phyloP scores from a whole-genome alignment of 2,329 filamentous ascomycete species.

The Sporothrix luriei region DNA sequence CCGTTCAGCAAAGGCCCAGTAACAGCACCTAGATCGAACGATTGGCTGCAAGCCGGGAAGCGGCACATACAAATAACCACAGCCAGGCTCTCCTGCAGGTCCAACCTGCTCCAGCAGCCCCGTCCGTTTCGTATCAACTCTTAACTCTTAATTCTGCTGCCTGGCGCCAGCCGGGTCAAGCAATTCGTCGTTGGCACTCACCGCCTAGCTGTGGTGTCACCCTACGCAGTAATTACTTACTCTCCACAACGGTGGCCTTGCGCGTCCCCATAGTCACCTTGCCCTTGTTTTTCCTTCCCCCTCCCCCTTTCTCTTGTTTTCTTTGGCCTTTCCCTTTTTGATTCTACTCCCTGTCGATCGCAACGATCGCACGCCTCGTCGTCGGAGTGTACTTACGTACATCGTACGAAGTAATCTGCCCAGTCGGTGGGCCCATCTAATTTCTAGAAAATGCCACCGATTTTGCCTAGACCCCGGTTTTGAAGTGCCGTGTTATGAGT shows the following conservation, averaged over 20 bases:
- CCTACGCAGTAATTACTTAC: too few species aligned
- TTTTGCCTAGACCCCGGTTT: too few species aligned
- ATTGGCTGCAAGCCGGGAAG: background rate
- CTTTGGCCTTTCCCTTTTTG: background rate
- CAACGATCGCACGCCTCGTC: constrained; percentile 9
- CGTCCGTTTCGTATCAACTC: background rate
- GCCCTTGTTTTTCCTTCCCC: too few species aligned
- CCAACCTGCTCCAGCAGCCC: background rate
- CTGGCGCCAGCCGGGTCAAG: constrained; percentile 7
- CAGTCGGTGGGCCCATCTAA: too few species aligned
- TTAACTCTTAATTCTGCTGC: constrained; percentile 14
- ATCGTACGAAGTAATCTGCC: background rate
- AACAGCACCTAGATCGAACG: background rate
- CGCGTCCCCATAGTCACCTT: too few species aligned
- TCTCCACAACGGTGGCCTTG: background rate
- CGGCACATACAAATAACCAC: too few species aligned
- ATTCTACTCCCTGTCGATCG: constrained; percentile 12
- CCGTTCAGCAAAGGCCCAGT: too few species aligned
- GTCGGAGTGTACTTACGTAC: background rate
- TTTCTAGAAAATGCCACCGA: too few species aligned
- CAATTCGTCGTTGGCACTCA: too few species aligned
- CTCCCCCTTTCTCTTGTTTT: background rate
- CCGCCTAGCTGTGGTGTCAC: too few species aligned
- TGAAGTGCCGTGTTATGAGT: too few species aligned
- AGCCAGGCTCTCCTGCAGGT: background rate